phyloP scores from a whole-genome alignment of 805 yeast species.

The Novakomyces olei region DNA sequence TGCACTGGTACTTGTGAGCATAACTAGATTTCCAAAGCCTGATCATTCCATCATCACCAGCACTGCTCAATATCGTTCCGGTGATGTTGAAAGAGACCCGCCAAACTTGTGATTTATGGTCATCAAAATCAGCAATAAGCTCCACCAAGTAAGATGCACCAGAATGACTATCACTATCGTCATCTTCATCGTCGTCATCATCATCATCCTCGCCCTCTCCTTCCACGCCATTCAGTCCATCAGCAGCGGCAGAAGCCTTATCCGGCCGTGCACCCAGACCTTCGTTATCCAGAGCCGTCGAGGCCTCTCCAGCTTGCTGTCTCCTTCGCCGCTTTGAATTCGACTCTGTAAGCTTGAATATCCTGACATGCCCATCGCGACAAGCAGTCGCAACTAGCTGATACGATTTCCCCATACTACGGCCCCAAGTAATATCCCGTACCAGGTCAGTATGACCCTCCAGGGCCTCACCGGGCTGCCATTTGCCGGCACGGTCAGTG shows the following conservation, averaged over 20 bases:
- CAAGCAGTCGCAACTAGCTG: constrained; percentile 88
- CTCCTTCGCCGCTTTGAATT: not conserved
- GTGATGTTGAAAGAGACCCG: constrained; percentile 86
- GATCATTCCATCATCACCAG: constrained; percentile 88
- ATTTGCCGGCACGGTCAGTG: constrained; percentile 25
- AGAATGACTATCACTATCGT: too few relatives aligned
- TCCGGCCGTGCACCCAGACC: not conserved
- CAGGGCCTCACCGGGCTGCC: constrained; percentile 14
- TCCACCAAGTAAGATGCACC: too few relatives aligned
- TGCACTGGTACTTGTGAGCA: constrained; percentile 69
- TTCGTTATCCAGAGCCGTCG: not conserved
- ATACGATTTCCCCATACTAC: constrained; percentile 23
- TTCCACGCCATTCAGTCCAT: constrained; percentile 8
- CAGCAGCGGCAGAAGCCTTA: too few relatives aligned
- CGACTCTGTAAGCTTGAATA: constrained; percentile 37
- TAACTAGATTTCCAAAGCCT: constrained; percentile 81
- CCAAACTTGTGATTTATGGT: constrained; percentile 85
- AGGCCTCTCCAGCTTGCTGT: too few relatives aligned
- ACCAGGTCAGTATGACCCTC: constrained; percentile 66
- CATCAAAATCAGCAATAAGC: constrained; percentile 42
- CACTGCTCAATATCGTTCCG: constrained; percentile 75
- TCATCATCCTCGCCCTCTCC: too few relatives aligned
- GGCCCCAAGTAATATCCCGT: constrained; percentile 80
- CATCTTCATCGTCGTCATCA: too few relatives aligned
- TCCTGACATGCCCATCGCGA: constrained; percentile 78